These are phyloP conservation scores for Raddia distichophylla DNA, from an alignment of 176 grass and related monocot species.

Conservation along the genomic window DNA sequence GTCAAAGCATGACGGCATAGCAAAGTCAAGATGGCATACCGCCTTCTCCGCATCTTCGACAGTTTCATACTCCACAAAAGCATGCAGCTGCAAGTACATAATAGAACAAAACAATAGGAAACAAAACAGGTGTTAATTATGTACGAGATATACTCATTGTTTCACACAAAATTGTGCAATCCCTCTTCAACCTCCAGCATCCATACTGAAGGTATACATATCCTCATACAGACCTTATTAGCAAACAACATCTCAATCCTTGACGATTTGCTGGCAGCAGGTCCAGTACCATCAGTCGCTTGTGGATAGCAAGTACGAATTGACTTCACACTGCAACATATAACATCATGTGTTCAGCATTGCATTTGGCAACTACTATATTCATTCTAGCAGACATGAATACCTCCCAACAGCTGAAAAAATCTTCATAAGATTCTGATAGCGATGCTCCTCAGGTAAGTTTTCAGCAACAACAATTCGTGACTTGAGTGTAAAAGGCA, in stretches of 20 bases:
- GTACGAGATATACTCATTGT: conserved; percentile 4
- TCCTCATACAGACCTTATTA: conserved; percentile 65
- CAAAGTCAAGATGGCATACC: conserved; percentile 54
- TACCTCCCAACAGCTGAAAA: conserved; percentile 95
- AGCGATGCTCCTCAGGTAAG: conserved; percentile 82
- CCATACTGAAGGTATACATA: conserved; percentile 10
- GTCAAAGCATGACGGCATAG: conserved; percentile 6
- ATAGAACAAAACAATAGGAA: background rate
- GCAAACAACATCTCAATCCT: conserved; percentile 91
- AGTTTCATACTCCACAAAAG: conserved; percentile 90
- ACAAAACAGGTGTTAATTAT: background rate
- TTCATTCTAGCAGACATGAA: conserved; percentile 25
- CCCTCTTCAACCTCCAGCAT: background rate
- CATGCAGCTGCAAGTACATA: conserved; percentile 71
- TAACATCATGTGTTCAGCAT: conserved; percentile 29
- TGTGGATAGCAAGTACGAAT: conserved; percentile 98
- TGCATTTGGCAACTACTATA: conserved; percentile 12
- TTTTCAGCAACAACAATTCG: conserved; percentile 97
- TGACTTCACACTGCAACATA: conserved; percentile 79
- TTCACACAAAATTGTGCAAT: conserved; percentile 10
- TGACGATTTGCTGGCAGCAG: conserved; percentile 61
- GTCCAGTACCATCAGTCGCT: conserved; percentile 51
- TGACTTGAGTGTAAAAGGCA: conserved; percentile 56
- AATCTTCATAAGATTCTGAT: conserved; percentile 93
- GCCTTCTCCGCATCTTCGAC: conserved; percentile 92